phyloP scores from a whole-genome alignment of 129 eudicot genomes.

The Logfia minima region DNA sequence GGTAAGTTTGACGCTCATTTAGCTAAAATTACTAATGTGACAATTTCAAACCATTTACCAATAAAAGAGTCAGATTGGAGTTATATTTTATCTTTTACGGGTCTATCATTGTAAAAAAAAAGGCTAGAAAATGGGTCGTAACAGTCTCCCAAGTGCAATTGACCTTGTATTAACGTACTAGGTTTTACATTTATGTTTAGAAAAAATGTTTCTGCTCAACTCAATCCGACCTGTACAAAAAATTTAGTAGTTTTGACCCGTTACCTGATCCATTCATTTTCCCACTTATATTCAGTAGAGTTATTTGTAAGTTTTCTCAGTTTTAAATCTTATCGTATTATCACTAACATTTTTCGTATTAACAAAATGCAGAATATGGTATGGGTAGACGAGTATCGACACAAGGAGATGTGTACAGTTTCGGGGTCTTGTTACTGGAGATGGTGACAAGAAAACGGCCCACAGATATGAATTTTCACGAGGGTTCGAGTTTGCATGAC shows the following conservation, averaged over 20 bases:
- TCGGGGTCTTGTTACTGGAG: slow-evolving; percentile 67
- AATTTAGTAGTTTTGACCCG: too few species aligned
- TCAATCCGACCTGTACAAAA: too few species aligned
- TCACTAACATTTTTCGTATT: not conserved
- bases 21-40: not conserved
- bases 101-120: not conserved
- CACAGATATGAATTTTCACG: slow-evolving; percentile 44
- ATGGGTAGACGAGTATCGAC: slow-evolving; percentile 73
- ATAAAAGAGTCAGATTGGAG: not conserved
- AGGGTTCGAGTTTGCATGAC: slow-evolving; percentile 60
- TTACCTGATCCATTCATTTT: too few species aligned
- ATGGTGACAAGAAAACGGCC: slow-evolving; percentile 70
- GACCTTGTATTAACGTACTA: too few species aligned
- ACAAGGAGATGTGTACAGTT: slow-evolving; percentile 78
- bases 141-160: too few species aligned
- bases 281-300: not conserved
- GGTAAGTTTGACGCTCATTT: slow-evolving; percentile 38
- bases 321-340: not conserved
- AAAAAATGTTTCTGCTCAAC: too few species aligned
- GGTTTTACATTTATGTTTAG: too few species aligned
- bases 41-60: not conserved
- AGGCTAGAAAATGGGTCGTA: too few species aligned
- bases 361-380: slow-evolving; percentile 64
- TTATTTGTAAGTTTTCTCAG: not conserved
- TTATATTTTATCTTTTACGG: not conserved